Evolutionary conservation across 176 grass and related monocot genomes (phyloP).

Genomic region (Tillandsia fasciculata): DNA sequence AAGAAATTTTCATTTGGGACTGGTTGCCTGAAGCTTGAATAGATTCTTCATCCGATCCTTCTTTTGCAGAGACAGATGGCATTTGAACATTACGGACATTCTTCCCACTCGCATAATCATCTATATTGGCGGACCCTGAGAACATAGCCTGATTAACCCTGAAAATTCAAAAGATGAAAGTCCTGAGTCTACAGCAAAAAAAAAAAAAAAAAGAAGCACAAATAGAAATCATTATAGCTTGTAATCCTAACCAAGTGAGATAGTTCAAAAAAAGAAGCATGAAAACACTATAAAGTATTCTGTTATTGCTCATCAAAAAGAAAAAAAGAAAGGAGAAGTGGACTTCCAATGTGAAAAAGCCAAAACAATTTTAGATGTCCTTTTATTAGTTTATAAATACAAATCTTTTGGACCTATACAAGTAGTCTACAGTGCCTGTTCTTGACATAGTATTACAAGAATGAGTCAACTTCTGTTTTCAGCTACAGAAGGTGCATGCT

Average conservation of each 20-base stretch:
- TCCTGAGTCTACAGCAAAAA: constrained; percentile 3
- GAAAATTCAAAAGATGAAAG: constrained; percentile 16
- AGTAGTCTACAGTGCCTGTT: too few relatives aligned
- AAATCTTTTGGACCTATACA: too few relatives aligned
- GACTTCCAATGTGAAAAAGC: too few relatives aligned
- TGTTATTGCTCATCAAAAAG: too few relatives aligned
- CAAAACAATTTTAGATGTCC: too few relatives aligned
- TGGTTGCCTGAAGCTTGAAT: constrained; percentile 27
- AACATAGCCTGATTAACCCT: constrained; percentile 96
- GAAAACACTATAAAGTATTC: too few relatives aligned
- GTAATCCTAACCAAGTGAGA: not conserved
- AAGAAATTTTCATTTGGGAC: constrained; percentile 27
- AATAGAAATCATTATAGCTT: not conserved
- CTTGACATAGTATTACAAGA: not conserved
- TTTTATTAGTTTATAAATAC: too few relatives aligned
- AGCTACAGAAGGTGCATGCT: not conserved
- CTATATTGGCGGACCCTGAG: constrained; percentile 42
- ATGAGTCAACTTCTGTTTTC: not conserved
- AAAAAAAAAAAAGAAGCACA: constrained; percentile 22
- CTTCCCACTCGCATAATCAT: constrained; percentile 64
- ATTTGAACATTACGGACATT: constrained; percentile 54
- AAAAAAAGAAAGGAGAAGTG: too few relatives aligned
- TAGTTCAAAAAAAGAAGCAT: too few relatives aligned
- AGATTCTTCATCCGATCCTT: constrained; percentile 39
- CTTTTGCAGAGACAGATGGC: constrained; percentile 52